Evolutionary conservation across 2,329 filamentous ascomycete species (phyloP), one percentile per base, ranked within the genome.

Genomic region (Alternaria hordeiaustralica): DNA sequence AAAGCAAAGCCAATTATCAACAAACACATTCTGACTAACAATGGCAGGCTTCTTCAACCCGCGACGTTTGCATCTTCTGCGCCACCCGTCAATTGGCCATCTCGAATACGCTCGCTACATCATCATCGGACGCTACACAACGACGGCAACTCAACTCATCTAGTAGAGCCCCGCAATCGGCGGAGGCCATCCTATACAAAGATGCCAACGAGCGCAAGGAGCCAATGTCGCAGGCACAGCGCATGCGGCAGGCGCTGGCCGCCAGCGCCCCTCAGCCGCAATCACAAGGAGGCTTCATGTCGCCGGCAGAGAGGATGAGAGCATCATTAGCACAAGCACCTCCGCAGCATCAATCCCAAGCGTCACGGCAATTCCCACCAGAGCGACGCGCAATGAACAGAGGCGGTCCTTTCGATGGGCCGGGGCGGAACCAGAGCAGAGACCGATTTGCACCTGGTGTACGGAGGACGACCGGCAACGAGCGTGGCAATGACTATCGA

Each of bases 51-150:
- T 75, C 76, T 36, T 73, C 77, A 28, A 72, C 77, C 63, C 78
- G 77, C 66, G 72, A 79, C 58, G 68, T 81, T 53, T 81, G 78
- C 70, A 66, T 79, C 68, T 78, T 81, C 55, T 81, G 79, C 74
- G 77, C 79, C 71, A 75, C 75, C 61, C 75, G 76, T 46, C 76
- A 77, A 69, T 53, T 73, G 50, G 67, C 71, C 58, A 64, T 65
- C 25, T 66, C 68, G 55, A 70, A 71, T 53, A 45, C 62, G 13
- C 67, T 64, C 26, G 55, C 58, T 50, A 21, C 72, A 18, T 63
- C 62, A 13, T 54, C 71, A 12, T 54, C 71, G 4, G 44, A 46
- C 9, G 36, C 69, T n/a, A 58, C 68, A n/a, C 78, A 80, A 47
- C 72, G 72, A 44, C 68, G 78, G 53, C 55, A 73, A 18, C 66